Percentiles rank a stretch among this genome's conserved stretches.
Conservation (phyloP, 345 rosid species). For the Nasturtium officinale region DNA sequence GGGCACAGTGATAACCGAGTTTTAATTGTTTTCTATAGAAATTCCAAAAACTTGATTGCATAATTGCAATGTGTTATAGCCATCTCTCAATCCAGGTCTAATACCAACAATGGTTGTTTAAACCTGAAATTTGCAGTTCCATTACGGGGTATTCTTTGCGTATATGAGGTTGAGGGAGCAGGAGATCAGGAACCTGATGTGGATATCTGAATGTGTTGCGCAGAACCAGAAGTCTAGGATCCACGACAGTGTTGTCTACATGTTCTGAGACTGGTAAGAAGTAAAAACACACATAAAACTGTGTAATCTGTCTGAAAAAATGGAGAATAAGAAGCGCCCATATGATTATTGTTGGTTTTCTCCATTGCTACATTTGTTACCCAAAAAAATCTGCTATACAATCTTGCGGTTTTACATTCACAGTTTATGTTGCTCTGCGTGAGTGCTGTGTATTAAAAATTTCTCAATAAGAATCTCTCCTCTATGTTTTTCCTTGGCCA, state of each 20-base stretch:
- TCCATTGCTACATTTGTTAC: neutral
- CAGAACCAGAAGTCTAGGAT: conserved; percentile 98
- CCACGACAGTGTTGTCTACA: conserved; percentile 95
- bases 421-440: conserved; percentile 11
- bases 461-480: conserved; percentile 15
- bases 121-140: conserved; percentile 64
- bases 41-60: neutral
- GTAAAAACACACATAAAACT: neutral
- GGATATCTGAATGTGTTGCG: conserved; percentile 98
- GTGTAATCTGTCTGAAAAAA: neutral
- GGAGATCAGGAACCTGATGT: conserved; percentile 97
- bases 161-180: conserved; percentile 98
- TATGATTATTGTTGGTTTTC: conserved; percentile 14
- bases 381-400: neutral
- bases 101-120: neutral
- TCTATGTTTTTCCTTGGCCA: neutral
- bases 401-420: neutral
- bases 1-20: neutral
- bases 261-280: conserved; percentile 54
- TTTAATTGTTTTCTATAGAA: neutral
- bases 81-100: neutral
- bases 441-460: conserved; percentile 16
- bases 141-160: conserved; percentile 88
- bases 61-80: neutral
- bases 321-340: conserved; percentile 29